Base-by-base conservation (phyloP, 305 asterid species). In the Coffea humblotiana region DNA sequence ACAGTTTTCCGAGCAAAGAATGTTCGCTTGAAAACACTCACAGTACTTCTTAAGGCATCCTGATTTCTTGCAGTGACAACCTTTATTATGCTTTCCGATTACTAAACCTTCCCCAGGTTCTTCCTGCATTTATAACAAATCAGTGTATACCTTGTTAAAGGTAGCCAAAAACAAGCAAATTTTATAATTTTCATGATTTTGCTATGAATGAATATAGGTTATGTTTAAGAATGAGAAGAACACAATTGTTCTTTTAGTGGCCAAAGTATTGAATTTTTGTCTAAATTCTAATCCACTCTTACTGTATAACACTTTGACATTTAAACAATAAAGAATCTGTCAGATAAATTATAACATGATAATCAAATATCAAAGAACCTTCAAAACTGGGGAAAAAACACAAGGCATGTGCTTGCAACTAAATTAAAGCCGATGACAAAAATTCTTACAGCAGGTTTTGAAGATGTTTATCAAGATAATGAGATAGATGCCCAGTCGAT, bases 21-120 rank as follows among this genome's bases (percentile, higher is more conserved):
- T 92, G 84, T 91, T 95, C 79, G 98, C 98, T 84, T 95, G 98
- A 88, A 95, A 93, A 86, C 98, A 95, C 82, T 95, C 97, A 77
- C 98, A 95, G 85, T 95, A 93, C 91, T 93, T 93, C 85, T 92
- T 95, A 83, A 95, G 97, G 84, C 98, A 95, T 64, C 98, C 98
- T 74, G 97, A 93, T 86, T 94, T 95, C 91, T 95, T 95, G 86
- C 98, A 93, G 85, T 93, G 97, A 56, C 98, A 95, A 86, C 98
- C 98, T 89, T 95, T 95, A 84, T 93, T 93, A 85, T 95, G 98
- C 86, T 90, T 94, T 76, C 83, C 97, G 56, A 92, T 74, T 82
- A 89, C 65, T 83, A 90, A 82, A 82, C 85, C 91, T 68, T 95
- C 98, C 68, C 92, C 92, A 74, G 83, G 79, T 82, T 92, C 98